These are phyloP conservation scores for Astragalus glycyphyllos DNA, from an alignment of 306 rosid genomes.

Conservation along the genomic window DNA sequence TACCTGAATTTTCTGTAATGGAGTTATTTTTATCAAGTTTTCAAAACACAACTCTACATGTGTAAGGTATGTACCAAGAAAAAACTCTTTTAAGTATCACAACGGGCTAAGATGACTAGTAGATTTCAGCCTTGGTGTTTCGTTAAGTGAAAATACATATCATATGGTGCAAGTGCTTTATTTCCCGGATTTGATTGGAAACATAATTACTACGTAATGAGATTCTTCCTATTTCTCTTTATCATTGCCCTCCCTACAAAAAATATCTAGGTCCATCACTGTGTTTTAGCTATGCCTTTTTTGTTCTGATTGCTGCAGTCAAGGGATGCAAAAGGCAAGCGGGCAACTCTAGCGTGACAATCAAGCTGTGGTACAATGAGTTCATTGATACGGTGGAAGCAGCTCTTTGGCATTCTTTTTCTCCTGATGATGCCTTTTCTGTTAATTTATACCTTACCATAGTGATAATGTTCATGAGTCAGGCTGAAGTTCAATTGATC, in stretches of 20 bases:
- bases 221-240: constrained; percentile 17
- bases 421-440: constrained; percentile 4
- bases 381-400: constrained; percentile 32
- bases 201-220: constrained; percentile 11
- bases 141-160: background rate
- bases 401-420: constrained; percentile 31
- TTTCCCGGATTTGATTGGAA: constrained; percentile 29
- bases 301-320: constrained; percentile 60
- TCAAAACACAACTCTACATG: background rate
- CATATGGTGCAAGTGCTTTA: constrained; percentile 12
- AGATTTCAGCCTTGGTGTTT: constrained; percentile 22
- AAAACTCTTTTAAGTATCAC: background rate
- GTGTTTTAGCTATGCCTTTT: constrained; percentile 15
- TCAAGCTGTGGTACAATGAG: constrained; percentile 18
- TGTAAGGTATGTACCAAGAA: background rate
- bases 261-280: background rate
- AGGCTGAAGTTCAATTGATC: constrained; percentile 27
- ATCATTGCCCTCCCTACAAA: background rate
- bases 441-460: constrained; percentile 6
- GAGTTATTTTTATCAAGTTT: constrained; percentile 1
- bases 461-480: constrained; percentile 37
- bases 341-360: constrained; percentile 84
- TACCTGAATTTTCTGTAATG: constrained; percentile 5
- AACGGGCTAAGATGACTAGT: constrained; percentile 17
- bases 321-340: constrained; percentile 92